A percentile compares a stretch with the other conserved stretches of the same genome.
Evolutionary conservation across 2,329 filamentous ascomycete genomes (phyloP).

Genomic region (Ophiosphaerella korrae): DNA sequence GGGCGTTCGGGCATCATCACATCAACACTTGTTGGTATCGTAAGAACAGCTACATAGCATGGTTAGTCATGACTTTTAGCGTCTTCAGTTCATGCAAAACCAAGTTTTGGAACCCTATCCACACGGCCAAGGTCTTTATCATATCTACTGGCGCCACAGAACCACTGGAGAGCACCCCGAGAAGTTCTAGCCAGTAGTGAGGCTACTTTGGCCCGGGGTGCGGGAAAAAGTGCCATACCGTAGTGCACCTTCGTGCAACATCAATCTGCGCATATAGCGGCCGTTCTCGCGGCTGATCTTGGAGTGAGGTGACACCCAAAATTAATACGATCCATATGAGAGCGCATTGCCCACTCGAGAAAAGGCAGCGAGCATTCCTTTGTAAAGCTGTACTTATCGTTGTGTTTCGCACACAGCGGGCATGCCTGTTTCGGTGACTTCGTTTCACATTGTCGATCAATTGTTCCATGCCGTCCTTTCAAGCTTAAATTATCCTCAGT

Average conservation of each 20-base stretch:
- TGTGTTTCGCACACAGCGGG: background rate
- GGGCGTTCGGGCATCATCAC: constrained; percentile 22
- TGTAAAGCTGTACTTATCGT: background rate
- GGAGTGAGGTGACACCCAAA: constrained; percentile 1
- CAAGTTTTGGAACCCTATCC: background rate
- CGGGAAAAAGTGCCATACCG: background rate
- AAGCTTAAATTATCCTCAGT: constrained; percentile 21
- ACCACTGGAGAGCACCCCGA: background rate
- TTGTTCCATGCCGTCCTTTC: constrained; percentile 4
- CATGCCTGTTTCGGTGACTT: background rate
- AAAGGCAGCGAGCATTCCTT: background rate
- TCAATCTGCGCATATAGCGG: constrained; percentile 6
- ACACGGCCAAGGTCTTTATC: no score
- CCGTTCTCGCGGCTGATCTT: constrained; percentile 3
- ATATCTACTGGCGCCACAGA: no score
- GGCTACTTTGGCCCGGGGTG: background rate
- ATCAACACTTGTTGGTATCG: background rate
- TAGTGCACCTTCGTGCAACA: background rate
- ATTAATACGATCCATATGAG: constrained; percentile 1
- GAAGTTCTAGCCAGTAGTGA: background rate
- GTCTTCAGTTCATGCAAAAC: background rate
- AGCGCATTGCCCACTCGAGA: background rate
- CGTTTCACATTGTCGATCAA: background rate
- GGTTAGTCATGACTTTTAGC: background rate
- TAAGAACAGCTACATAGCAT: background rate